Evolutionary conservation across 108 stramenopile genomes (phyloP).

Genomic region (Tribonema minus): DNA sequence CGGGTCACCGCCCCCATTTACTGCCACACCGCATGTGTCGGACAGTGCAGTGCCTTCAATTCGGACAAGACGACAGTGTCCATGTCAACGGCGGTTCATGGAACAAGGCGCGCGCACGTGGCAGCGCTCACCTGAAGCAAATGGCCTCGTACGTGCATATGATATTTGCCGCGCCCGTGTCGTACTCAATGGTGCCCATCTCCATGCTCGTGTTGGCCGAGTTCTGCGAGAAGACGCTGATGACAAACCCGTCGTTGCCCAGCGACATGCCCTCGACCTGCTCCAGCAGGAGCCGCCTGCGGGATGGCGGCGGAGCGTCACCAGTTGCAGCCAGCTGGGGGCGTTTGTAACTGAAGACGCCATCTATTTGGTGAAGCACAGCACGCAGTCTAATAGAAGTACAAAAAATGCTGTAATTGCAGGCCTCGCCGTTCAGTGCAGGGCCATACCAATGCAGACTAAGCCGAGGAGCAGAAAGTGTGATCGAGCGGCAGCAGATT

Average conservation of each 20-base stretch:
- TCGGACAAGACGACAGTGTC: too few relatives aligned
- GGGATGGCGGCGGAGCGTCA: too few relatives aligned
- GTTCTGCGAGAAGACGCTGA: slow-evolving; percentile 21
- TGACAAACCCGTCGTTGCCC: slow-evolving; percentile 28
- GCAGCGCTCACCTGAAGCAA: slow-evolving; percentile 19
- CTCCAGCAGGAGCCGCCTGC: slow-evolving; percentile 36
- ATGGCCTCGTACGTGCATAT: slow-evolving; percentile 19
- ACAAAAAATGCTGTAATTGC: neutral
- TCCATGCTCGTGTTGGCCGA: neutral
- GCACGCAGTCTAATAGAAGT: neutral
- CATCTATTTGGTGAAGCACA: neutral
- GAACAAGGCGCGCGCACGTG: too few relatives aligned
- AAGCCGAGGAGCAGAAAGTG: too few relatives aligned
- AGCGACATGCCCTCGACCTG: slow-evolving; percentile 40
- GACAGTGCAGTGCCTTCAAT: too few relatives aligned
- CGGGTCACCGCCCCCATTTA: too few relatives aligned
- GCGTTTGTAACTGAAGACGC: neutral
- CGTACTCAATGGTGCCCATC: slow-evolving; percentile 39
- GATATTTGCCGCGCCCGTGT: slow-evolving; percentile 37
- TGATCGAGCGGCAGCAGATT: too few relatives aligned
- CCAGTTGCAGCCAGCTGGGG: neutral
- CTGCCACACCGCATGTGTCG: too few relatives aligned
- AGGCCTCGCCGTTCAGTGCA: neutral
- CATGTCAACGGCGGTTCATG: too few relatives aligned
- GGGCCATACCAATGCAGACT: neutral